phyloP scores from a whole-genome alignment of 345 rosid genomes.

The Litchi chinensis region DNA sequence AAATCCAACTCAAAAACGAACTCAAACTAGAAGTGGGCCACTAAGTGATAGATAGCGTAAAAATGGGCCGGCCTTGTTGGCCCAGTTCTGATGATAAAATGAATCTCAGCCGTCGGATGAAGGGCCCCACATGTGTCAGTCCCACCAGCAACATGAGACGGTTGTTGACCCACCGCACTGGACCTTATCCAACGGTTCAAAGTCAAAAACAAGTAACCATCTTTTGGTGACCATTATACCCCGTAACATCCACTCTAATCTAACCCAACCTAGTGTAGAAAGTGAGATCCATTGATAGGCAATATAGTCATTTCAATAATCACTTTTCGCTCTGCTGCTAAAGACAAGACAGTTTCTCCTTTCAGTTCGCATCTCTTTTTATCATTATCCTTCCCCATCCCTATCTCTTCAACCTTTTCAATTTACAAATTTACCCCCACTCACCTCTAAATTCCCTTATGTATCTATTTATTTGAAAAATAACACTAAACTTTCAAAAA shows the following conservation, averaged over 20 bases:
- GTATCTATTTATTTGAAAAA: too few species aligned
- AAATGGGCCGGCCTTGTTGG: neutral
- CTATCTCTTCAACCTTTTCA: neutral
- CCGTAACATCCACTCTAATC: neutral
- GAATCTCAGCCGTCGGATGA: conserved; percentile 6
- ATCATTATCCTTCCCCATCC: conserved; percentile 10
- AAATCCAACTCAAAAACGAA: neutral
- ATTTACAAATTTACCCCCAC: conserved; percentile 14
- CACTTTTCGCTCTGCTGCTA: neutral
- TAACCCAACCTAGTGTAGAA: neutral
- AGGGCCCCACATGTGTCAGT: neutral
- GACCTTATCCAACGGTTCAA: conserved; percentile 22
- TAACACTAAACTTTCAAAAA: too few species aligned
- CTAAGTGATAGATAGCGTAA: neutral
- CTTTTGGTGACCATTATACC: neutral
- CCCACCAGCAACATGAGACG: conserved; percentile 15
- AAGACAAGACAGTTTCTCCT: conserved; percentile 9
- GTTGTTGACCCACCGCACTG: conserved; percentile 31
- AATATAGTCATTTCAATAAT: neutral
- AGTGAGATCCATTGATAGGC: neutral
- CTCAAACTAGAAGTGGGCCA: neutral
- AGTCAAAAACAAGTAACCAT: neutral
- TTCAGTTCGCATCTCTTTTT: conserved; percentile 7
- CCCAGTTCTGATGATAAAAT: neutral
- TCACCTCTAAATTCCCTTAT: neutral